These are phyloP conservation scores for Fusarium torreyae DNA, from an alignment of 2,329 filamentous ascomycete species.

Conservation along the genomic window DNA sequence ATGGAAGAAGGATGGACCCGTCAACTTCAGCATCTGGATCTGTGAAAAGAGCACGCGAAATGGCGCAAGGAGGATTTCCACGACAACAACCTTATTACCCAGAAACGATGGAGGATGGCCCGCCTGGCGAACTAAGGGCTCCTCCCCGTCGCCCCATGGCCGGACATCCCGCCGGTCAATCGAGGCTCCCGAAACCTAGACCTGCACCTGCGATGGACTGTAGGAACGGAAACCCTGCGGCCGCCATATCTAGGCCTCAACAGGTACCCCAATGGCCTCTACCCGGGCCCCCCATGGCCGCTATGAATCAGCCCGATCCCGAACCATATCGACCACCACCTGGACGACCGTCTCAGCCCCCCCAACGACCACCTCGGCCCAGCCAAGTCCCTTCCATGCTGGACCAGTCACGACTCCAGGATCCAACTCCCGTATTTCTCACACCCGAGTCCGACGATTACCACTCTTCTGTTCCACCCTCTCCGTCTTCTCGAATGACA, in stretches of 20 bases:
- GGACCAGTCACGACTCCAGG: slow-evolving; percentile 69
- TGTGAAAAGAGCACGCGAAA: slow-evolving; percentile 69
- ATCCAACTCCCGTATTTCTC: slow-evolving; percentile 67
- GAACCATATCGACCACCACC: slow-evolving; percentile 66
- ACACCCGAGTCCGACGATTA: slow-evolving; percentile 52
- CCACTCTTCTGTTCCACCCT: slow-evolving; percentile 62
- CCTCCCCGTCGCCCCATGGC: slow-evolving; percentile 51
- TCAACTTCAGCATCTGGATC: slow-evolving; percentile 62
- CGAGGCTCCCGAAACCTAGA: slow-evolving; percentile 38
- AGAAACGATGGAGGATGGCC: slow-evolving; percentile 51
- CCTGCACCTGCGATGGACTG: slow-evolving; percentile 37
- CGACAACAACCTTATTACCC: slow-evolving; percentile 44
- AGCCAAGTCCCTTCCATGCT: slow-evolving; percentile 72
- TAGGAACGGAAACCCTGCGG: slow-evolving; percentile 47
- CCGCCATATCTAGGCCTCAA: slow-evolving; percentile 68
- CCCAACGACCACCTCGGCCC: slow-evolving; percentile 72
- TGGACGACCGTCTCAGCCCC: slow-evolving; percentile 64
- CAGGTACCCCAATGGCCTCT: slow-evolving; percentile 71
- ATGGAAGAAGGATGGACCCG: slow-evolving; percentile 69
- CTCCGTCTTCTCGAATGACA: slow-evolving; percentile 66
- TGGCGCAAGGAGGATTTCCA: slow-evolving; percentile 60
- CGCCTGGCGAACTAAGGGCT: slow-evolving; percentile 44
- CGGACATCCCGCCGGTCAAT: slow-evolving; percentile 32
- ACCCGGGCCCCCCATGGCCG: slow-evolving; percentile 57
- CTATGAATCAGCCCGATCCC: slow-evolving; percentile 51